Evolutionary conservation across 257 asterid genomes (phyloP).

Genomic region (Scutellaria minor): DNA sequence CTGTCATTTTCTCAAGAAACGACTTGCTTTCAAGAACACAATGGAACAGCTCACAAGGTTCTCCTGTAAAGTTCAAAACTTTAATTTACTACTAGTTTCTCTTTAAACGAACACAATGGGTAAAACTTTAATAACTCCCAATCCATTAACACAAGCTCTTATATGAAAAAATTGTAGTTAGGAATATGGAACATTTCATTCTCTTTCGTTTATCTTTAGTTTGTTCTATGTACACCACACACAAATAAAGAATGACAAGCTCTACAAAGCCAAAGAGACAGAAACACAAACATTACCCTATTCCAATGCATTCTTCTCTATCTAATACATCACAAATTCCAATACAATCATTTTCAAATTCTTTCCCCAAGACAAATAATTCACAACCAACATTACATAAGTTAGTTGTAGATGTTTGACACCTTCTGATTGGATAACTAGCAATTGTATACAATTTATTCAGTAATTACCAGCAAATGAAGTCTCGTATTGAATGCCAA

Average conservation of each 20-base stretch:
- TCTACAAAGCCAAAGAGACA: conserved; percentile 21
- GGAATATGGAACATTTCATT: too few species aligned
- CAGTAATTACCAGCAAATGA: conserved; percentile 81
- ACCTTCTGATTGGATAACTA: conserved; percentile 1
- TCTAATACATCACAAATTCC: not conserved
- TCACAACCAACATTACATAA: not conserved
- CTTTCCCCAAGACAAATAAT: not conserved
- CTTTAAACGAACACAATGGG: conserved; percentile 18
- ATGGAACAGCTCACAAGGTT: conserved; percentile 89
- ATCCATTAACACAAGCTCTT: conserved; percentile 1
- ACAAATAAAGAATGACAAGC: not conserved
- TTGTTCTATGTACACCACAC: not conserved
- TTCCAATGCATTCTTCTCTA: conserved; percentile 1
- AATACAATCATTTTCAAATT: not conserved
- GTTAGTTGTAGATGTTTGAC: not conserved
- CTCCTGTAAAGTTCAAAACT: conserved; percentile 63
- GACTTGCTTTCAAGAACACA: conserved; percentile 99
- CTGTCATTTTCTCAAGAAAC: conserved; percentile 96
- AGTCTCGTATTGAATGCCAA: conserved; percentile 90
- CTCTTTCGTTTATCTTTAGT: too few species aligned
- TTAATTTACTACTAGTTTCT: conserved; percentile 19
- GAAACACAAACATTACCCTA: not conserved
- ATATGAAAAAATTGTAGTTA: not conserved
- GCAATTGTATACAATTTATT: conserved; percentile 11
- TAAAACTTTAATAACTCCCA: not conserved